phyloP scores from a whole-genome alignment of 208 protist genomes.

The Angomonas desouzai region DNA sequence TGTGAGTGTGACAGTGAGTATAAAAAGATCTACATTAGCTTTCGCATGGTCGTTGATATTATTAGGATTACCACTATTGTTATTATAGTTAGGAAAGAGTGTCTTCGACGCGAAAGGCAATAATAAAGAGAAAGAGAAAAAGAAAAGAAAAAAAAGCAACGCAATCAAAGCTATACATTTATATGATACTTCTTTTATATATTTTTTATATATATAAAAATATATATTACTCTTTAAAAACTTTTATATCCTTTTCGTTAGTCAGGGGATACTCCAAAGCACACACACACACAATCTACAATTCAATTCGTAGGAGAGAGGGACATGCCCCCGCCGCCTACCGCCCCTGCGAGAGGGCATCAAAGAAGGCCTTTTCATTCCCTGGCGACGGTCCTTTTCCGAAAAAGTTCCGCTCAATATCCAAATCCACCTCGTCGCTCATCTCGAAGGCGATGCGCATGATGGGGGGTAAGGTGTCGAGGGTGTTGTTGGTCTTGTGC shows the following conservation, averaged over 20 bases:
- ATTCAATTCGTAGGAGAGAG: too few relatives aligned
- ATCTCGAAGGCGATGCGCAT: conserved; percentile 85
- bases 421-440: conserved; percentile 84
- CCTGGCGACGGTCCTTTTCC: conserved; percentile 75
- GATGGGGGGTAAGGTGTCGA: conserved; percentile 48
- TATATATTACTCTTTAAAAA: too few relatives aligned
- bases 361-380: conserved; percentile 77
- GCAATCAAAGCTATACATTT: conserved; percentile 5
- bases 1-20: too few relatives aligned
- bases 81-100: too few relatives aligned
- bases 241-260: too few relatives aligned
- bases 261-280: too few relatives aligned
- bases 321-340: conserved; percentile 18
- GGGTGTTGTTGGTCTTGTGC: conserved; percentile 53
- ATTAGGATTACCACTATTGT: too few relatives aligned
- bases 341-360: conserved; percentile 45
- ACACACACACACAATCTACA: too few relatives aligned
- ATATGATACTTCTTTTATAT: not conserved
- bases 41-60: too few relatives aligned
- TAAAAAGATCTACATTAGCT: too few relatives aligned
- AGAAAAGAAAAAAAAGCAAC: conserved; percentile 17
- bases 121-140: conserved; percentile 8
- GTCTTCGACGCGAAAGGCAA: not conserved
- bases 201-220: conserved; percentile 2
- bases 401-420: conserved; percentile 79